Evolutionary conservation across 164 flowering plant genomes (phyloP).

Genomic region (Warburgia ugandensis): DNA sequence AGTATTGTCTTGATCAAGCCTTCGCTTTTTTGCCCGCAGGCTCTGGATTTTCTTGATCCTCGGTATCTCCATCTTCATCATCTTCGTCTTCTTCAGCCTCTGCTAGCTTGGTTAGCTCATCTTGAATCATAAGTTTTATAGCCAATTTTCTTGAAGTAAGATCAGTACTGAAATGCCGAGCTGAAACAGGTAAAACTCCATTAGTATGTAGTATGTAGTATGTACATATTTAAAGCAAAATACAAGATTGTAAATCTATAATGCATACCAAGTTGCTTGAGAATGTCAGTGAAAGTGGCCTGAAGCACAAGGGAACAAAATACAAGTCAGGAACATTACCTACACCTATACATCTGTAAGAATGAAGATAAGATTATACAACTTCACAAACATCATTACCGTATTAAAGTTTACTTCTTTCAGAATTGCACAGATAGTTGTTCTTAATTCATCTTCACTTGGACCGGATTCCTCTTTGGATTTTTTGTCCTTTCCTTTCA

Average conservation of each 20-base stretch:
- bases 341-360: neutral
- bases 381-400: constrained; percentile 25
- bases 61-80: constrained; percentile 12
- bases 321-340: neutral
- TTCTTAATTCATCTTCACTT: constrained; percentile 55
- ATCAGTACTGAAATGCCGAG: constrained; percentile 47
- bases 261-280: constrained; percentile 60
- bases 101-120: constrained; percentile 85
- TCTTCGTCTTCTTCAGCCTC: constrained; percentile 62
- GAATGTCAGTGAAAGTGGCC: constrained; percentile 86
- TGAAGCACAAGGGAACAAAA: constrained; percentile 22
- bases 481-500: constrained; percentile 52
- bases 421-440: constrained; percentile 69
- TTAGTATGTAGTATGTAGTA: too few relatives aligned
- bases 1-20: neutral
- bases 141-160: constrained; percentile 60
- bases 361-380: neutral
- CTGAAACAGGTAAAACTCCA: constrained; percentile 29
- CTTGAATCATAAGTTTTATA: constrained; percentile 76
- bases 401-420: constrained; percentile 90
- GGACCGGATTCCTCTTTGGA: constrained; percentile 39
- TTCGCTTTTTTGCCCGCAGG: constrained; percentile 9
- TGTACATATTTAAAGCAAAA: neutral
- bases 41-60: constrained; percentile 15
- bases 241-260: neutral